Conservation (phyloP, 2,329 filamentous ascomycete genomes). For the Microdochium paspali region DNA sequence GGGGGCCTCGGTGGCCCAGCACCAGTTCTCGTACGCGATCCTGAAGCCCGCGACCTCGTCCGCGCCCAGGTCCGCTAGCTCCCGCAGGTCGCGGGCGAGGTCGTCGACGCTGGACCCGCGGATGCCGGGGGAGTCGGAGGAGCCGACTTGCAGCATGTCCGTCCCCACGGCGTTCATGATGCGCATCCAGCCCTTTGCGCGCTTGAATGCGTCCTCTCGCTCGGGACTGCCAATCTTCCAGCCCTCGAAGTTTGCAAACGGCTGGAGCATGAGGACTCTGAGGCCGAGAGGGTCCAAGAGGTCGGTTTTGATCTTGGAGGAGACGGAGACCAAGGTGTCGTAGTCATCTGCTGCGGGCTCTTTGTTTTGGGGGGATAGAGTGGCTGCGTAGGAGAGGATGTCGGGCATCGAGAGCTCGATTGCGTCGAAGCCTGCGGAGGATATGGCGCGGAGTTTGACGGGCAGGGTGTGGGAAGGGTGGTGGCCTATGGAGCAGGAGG, state of each 20-base stretch:
- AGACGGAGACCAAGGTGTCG: slow-evolving; percentile 43
- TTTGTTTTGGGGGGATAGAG: slow-evolving; percentile 27
- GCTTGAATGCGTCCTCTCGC: slow-evolving; percentile 50
- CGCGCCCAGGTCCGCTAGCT: slow-evolving; percentile 54
- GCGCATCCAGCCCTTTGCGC: slow-evolving; percentile 57
- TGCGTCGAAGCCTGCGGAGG: slow-evolving; percentile 54
- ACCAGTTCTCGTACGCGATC: slow-evolving; percentile 75
- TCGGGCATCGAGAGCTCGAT: slow-evolving; percentile 72
- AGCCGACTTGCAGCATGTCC: slow-evolving; percentile 59
- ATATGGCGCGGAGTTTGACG: slow-evolving; percentile 51
- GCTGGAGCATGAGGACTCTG: slow-evolving; percentile 62
- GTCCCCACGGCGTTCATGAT: slow-evolving; percentile 64
- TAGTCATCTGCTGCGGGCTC: slow-evolving; percentile 50
- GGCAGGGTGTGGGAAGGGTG: slow-evolving; percentile 38
- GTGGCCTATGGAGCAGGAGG: slow-evolving; percentile 20
- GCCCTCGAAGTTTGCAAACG: slow-evolving; percentile 69
- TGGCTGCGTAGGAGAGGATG: slow-evolving; percentile 51
- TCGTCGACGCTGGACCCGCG: slow-evolving; percentile 30
- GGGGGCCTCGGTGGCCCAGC: slow-evolving; percentile 64
- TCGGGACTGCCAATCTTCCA: slow-evolving; percentile 52
- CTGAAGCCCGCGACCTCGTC: slow-evolving; percentile 36
- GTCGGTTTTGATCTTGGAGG: slow-evolving; percentile 42
- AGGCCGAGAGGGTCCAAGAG: slow-evolving; percentile 44
- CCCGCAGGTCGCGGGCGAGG: slow-evolving; percentile 51
- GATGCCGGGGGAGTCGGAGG: slow-evolving; percentile 54